Percentiles rank a stretch among this genome's conserved stretches.
phyloP scores from a whole-genome alignment of 768 basidiomycete species.

The Clavaria fumosa region DNA sequence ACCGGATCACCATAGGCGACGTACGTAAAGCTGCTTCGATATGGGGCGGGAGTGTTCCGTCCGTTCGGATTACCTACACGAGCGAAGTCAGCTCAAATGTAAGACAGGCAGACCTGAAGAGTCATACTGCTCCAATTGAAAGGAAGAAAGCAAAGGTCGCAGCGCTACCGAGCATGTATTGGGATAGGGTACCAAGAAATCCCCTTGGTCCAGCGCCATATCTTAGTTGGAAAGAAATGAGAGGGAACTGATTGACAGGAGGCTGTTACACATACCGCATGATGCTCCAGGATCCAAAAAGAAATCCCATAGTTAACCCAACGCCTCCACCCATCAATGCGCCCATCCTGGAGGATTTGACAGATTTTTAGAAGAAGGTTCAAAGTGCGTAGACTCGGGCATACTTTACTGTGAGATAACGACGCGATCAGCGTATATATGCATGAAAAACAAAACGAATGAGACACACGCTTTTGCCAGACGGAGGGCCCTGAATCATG shows the following conservation, averaged over 20 bases:
- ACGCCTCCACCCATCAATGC: conserved; percentile 88
- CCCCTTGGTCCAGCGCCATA: conserved; percentile 88
- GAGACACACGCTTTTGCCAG: conserved; percentile 57
- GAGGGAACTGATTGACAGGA: conserved; percentile 1
- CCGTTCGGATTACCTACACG: conserved; percentile 77
- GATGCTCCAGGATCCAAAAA: conserved; percentile 90
- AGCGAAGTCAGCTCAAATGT: background rate
- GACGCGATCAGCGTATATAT: conserved; percentile 2
- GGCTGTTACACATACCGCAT: conserved; percentile 45
- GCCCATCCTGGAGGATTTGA: conserved; percentile 53
- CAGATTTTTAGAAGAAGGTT: conserved; percentile 8
- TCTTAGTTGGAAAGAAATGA: conserved; percentile 28
- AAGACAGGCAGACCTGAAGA: background rate
- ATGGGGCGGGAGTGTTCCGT: conserved; percentile 41
- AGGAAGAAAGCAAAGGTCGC: conserved; percentile 98
- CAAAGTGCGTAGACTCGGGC: conserved; percentile 12
- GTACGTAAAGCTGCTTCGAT: conserved; percentile 47
- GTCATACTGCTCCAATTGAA: conserved; percentile 76
- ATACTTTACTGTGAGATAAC: conserved; percentile 40
- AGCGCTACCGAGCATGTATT: conserved; percentile 97
- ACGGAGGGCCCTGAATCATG: conserved; percentile 42
- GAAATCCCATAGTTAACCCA: conserved; percentile 92
- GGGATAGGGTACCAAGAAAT: conserved; percentile 77
- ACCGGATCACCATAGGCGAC: conserved; percentile 37
- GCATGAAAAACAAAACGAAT: conserved; percentile 9